phyloP scores from a whole-genome alignment of 116 monocot species.

The Iris pallida region DNA sequence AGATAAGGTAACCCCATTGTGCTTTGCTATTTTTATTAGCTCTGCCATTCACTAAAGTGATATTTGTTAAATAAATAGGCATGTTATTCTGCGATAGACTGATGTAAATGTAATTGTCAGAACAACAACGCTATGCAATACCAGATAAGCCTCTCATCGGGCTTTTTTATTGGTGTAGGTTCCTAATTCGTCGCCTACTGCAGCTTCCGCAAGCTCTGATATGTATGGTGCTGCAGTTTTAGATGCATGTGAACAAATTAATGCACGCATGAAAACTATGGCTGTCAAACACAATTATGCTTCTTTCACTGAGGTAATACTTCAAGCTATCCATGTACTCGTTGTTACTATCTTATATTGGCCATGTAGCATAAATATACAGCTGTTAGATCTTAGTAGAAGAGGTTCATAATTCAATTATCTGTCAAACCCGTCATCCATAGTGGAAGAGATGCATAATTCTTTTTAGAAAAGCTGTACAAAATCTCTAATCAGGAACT shows the following conservation, averaged over 20 bases:
- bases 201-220: slow-evolving; percentile 97
- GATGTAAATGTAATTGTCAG: too few species aligned
- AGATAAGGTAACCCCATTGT: slow-evolving; percentile 62
- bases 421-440: too few species aligned
- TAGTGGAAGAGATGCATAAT: too few species aligned
- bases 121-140: too few species aligned
- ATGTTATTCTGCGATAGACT: too few species aligned
- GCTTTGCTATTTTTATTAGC: not conserved
- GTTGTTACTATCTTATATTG: not conserved
- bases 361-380: not conserved
- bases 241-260: slow-evolving; percentile 93
- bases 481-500: too few species aligned
- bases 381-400: not conserved
- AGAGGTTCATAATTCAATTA: too few species aligned
- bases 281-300: slow-evolving; percentile 28
- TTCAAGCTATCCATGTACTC: not conserved
- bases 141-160: too few species aligned
- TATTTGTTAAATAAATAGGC: not conserved
- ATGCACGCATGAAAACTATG: slow-evolving; percentile 77
- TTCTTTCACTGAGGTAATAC: slow-evolving; percentile 70
- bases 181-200: slow-evolving; percentile 94
- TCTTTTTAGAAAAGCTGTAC: too few species aligned
- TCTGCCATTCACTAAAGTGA: not conserved
- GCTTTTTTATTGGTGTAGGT: slow-evolving; percentile 44
- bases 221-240: slow-evolving; percentile 95